phyloP scores from a whole-genome alignment of 352 stramenopile genomes.

The Phytophthora chlamydospora region DNA sequence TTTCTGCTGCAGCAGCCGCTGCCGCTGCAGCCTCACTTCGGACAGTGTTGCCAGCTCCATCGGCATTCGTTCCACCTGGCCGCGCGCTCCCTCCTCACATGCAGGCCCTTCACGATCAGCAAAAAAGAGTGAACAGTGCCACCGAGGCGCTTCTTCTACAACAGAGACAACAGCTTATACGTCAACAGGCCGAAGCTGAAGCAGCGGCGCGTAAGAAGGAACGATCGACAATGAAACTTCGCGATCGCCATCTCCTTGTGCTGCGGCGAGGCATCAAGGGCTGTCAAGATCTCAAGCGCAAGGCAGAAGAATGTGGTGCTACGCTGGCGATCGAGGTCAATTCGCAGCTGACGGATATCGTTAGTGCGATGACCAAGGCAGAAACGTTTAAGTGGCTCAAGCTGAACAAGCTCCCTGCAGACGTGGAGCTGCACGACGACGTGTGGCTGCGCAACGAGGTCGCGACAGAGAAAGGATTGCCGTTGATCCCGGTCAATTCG shows the following conservation, averaged over 20 bases:
- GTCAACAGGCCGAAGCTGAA: constrained; percentile 27
- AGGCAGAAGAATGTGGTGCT: constrained; percentile 62
- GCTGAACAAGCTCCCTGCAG: constrained; percentile 62
- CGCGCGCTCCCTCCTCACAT: constrained; percentile 36
- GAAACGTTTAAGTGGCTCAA: constrained; percentile 80
- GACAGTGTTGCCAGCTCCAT: not conserved
- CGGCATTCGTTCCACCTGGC: constrained; percentile 7
- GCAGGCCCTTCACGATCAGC: constrained; percentile 26
- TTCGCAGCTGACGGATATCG: constrained; percentile 77
- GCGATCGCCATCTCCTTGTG: constrained; percentile 69
- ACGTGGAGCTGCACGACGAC: constrained; percentile 77
- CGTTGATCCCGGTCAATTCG: constrained; percentile 10
- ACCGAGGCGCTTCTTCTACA: constrained; percentile 7
- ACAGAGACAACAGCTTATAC: constrained; percentile 19
- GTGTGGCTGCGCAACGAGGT: constrained; percentile 78
- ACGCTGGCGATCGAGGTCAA: constrained; percentile 82
- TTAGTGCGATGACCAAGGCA: constrained; percentile 62
- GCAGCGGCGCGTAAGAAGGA: constrained; percentile 42
- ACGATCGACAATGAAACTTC: constrained; percentile 53
- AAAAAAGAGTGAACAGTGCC: constrained; percentile 16
- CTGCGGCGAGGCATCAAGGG: constrained; percentile 73
- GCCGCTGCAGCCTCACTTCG: not conserved
- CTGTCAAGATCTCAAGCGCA: constrained; percentile 70
- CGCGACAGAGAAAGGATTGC: constrained; percentile 53
- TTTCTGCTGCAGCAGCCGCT: not conserved